Evolutionary conservation across 257 asterid genomes (phyloP).

Genomic region (Sherardia arvensis): DNA sequence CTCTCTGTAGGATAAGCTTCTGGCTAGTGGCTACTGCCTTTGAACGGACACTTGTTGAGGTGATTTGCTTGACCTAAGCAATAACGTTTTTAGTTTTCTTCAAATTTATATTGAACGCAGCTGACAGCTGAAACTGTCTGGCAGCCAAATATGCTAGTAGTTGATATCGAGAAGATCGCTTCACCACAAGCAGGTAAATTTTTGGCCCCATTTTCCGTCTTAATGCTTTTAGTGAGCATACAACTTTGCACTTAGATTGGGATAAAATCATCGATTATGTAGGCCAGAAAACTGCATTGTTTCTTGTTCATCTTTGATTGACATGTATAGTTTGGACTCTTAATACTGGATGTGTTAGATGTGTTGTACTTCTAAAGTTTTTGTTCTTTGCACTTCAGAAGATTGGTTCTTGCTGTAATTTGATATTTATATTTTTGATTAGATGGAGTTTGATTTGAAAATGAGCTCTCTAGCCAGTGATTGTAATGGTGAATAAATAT

Average conservation of each 20-base stretch:
- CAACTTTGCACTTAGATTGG: not conserved
- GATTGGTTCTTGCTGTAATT: too few species aligned
- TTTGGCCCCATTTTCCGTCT: not conserved
- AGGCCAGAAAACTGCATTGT: not conserved
- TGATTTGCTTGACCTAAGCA: constrained; percentile 22
- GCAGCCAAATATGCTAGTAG: constrained; percentile 99
- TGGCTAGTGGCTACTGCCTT: constrained; percentile 69
- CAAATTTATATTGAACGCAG: not conserved
- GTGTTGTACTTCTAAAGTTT: too few species aligned
- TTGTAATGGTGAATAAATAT: too few species aligned
- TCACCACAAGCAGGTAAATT: constrained; percentile 66
- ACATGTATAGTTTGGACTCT: too few species aligned
- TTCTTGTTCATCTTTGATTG: not conserved
- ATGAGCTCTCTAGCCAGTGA: too few species aligned
- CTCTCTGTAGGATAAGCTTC: constrained; percentile 72
- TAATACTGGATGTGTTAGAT: too few species aligned
- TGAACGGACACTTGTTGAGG: constrained; percentile 98
- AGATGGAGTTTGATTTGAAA: too few species aligned
- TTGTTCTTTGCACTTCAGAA: too few species aligned
- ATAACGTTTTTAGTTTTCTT: not conserved
- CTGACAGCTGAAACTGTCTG: constrained; percentile 20
- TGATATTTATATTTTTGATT: too few species aligned
- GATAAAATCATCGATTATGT: too few species aligned
- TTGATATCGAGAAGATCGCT: constrained; percentile 79
- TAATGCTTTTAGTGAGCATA: not conserved